Base-by-base conservation (phyloP, 139 green algal genomes). In the Auxenochlorella pyrenoidosa region DNA sequence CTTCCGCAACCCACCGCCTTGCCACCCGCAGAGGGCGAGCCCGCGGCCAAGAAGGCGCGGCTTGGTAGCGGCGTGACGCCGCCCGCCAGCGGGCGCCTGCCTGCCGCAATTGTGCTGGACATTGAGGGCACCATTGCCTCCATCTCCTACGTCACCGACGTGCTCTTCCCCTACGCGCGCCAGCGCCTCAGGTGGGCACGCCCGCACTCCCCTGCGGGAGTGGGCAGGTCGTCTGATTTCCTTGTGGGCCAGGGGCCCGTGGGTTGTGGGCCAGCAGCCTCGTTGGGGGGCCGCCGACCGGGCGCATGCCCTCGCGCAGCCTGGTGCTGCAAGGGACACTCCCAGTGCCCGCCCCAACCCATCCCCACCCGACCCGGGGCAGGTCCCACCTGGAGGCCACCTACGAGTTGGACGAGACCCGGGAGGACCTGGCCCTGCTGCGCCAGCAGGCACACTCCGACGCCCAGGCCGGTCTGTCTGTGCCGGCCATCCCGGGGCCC, bases 111-210 rank as follows among this genome's bases (percentile, higher is more conserved):
- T 13, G 94, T 99, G 63, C 90, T 99, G 88, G 97, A 99, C 92
- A 99, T 99, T 72, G 97, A 99, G 88, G 97, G 97, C 89, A 99
- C 97, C 5, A 94, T 98, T 5, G 95, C 96, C 24, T 95, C 97
- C 68, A 97, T 99, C 87, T 94, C 91, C 44, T 99, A 96, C 79
- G 96, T 99, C 36, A 90, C 93, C 0, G 93, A 99, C 30, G 87
- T 87, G 0, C 95, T 99, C 82, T 99, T 98, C 76, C 95, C 95
- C 0, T 99, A 99, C 84, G 96, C 96, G 3, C 84, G 85, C 24
- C 72, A 82, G 71, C 83, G 83, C 32, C 80, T 85, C 60, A 63
- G 80, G 80, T 85, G 80, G 0, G 80, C 2, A 4, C 16, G 70
- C 70, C 8, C 63, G 10, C 10, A 10, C 47, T 54, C 8, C 47